Percentiles rank a stretch among this genome's conserved stretches.
These are phyloP conservation scores for Ogataea wickerhamii DNA, from an alignment of 805 yeast species.

Conservation along the genomic window DNA sequence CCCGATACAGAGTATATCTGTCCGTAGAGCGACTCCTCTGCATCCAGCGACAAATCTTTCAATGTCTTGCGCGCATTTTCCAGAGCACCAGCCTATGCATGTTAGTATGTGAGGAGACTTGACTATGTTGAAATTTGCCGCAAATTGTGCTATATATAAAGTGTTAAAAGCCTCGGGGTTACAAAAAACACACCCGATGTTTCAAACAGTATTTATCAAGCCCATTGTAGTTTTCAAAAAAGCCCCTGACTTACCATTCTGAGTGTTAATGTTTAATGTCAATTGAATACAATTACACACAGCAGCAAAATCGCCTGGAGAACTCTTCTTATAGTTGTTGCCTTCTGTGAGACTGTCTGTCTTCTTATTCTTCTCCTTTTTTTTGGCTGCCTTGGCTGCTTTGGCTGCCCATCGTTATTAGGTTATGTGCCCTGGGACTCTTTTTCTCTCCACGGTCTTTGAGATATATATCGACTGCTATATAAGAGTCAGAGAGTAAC, in stretches of 20 bases:
- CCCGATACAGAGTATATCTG: conserved; percentile 94
- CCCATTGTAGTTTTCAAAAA: no score
- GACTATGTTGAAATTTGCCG: no score
- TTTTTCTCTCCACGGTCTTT: no score
- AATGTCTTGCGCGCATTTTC: conserved; percentile 96
- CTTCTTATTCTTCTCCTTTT: neutral
- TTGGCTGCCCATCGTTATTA: conserved; percentile 2
- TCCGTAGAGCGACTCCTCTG: conserved; percentile 77
- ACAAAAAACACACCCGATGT: no score
- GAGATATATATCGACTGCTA: no score
- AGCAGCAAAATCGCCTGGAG: neutral
- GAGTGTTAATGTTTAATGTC: neutral
- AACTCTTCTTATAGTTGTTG: neutral
- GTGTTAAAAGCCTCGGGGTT: no score
- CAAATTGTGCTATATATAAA: no score
- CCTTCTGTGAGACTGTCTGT: neutral
- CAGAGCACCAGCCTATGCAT: conserved; percentile 79
- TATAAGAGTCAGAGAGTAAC: no score
- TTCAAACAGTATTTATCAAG: no score
- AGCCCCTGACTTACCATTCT: neutral
- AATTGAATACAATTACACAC: neutral
- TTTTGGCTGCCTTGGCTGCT: conserved; percentile 23
- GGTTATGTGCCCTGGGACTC: conserved; percentile 12
- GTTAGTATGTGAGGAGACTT: conserved; percentile 1
- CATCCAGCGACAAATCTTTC: conserved; percentile 76